Evolutionary conservation across 345 rosid species (phyloP).

Genomic region (Hibiscus tridactylites): DNA sequence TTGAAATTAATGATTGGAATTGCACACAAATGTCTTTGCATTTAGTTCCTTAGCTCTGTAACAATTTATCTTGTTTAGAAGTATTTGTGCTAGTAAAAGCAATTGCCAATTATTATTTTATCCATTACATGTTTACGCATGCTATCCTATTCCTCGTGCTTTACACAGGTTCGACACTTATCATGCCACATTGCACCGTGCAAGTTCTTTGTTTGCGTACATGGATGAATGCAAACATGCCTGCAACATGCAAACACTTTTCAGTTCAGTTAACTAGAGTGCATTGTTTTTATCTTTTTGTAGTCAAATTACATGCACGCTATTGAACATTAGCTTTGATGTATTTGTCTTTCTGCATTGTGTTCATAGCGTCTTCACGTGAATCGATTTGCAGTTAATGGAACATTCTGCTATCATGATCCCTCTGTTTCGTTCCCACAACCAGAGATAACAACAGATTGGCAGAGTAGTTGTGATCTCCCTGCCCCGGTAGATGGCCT

Average conservation of each 20-base stretch:
- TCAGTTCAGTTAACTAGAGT: not conserved
- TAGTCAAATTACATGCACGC: not conserved
- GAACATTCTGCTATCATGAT: not conserved
- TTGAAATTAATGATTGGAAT: not conserved
- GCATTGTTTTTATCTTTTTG: not conserved
- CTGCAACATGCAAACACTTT: not conserved
- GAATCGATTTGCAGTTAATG: constrained; percentile 8
- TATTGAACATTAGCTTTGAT: not conserved
- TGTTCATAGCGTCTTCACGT: not conserved
- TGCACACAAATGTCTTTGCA: not conserved
- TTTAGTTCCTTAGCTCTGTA: not conserved
- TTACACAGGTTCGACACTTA: not conserved
- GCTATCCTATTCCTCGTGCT: not conserved
- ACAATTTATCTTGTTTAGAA: not conserved
- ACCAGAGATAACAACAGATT: not conserved
- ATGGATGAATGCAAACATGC: not conserved
- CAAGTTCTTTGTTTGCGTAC: not conserved
- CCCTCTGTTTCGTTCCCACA: constrained; percentile 9
- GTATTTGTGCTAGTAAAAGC: not conserved
- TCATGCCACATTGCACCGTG: not conserved
- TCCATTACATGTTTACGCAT: not conserved
- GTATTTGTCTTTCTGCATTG: not conserved
- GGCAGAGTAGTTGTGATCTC: not conserved
- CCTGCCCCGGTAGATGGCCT: not conserved
- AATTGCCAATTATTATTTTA: not conserved